These are phyloP conservation scores for Chrysoporthe austroafricana DNA, from an alignment of 2,329 filamentous ascomycete genomes.

Conservation along the genomic window DNA sequence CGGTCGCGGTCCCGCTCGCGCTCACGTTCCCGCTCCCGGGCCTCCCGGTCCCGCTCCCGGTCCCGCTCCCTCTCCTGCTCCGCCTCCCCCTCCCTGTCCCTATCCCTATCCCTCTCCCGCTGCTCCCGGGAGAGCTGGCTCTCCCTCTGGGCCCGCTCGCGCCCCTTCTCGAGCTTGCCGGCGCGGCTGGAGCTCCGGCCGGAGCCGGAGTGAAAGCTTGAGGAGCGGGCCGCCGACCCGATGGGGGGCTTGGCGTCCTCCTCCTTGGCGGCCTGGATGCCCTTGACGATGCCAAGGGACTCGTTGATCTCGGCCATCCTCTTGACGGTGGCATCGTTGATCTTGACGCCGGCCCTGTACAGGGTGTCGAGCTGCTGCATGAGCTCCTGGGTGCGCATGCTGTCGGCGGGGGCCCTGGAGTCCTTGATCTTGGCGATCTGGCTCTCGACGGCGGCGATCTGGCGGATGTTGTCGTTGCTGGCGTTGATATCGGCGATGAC, in stretches of 20 bases:
- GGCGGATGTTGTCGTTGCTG: conserved; percentile 43
- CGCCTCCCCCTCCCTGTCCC: conserved; percentile 29
- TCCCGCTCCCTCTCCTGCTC: conserved; percentile 30
- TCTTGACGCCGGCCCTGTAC: conserved; percentile 40
- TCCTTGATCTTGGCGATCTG: conserved; percentile 43
- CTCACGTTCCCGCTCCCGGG: conserved; percentile 30
- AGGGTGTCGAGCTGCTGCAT: conserved; percentile 35
- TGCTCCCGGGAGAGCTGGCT: conserved; percentile 18
- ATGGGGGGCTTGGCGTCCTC: conserved; percentile 38
- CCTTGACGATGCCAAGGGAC: conserved; percentile 44
- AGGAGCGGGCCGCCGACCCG: conserved; percentile 31
- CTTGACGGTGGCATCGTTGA: conserved; percentile 35
- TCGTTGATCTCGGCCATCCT: conserved; percentile 42
- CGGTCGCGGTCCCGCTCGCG: conserved; percentile 20
- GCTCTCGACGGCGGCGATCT: conserved; percentile 45
- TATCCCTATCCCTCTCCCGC: conserved; percentile 19
- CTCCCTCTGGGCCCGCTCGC: conserved; percentile 34
- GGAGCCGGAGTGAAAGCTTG: conserved; percentile 29
- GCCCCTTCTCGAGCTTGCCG: conserved; percentile 31
- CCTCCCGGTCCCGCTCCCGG: conserved; percentile 18
- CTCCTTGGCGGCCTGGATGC: conserved; percentile 47
- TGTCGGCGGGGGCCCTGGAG: conserved; percentile 39
- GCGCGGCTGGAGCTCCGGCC: conserved; percentile 27
- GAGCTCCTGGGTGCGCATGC: conserved; percentile 34
- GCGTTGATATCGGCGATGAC: conserved; percentile 44